Base-by-base conservation (phyloP, 2,329 filamentous ascomycete genomes). In the Trichocomaceae sp. region DNA sequence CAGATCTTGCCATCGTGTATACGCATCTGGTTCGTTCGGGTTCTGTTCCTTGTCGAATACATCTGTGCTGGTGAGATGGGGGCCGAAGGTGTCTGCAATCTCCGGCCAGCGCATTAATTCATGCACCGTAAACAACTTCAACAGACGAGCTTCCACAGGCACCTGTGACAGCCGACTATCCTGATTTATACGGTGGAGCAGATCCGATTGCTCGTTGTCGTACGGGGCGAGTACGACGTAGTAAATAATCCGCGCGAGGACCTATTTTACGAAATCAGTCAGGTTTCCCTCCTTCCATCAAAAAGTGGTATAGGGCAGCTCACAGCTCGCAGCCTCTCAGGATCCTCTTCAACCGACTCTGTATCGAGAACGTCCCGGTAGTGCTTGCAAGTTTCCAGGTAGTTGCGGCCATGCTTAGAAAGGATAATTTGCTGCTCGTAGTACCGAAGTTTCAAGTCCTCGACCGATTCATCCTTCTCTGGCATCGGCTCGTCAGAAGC, bases 101-200 rank as follows among this genome's bases (percentile, higher is more conserved):
- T 93, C 86, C 10, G 93, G 92, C 93, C 93, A 99, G 70, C 92
- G 87, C 93, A 99, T 99, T 60, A 99, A 80, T 77, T 99, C 93
- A 61, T 88, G 88, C 5, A 96, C 84, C 29, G 93, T 99, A 74
- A 99, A 99, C 57, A 93, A 83, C 74, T 95, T 95, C 56, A 99
- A 81, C 8, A 99, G 83, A 66, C 91, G 85, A 29, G 89, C 86
- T 61, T 97, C 92, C 54, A 85, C 80, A 3, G 88, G 76, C 2
- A 97, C 83, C 69, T 87, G 82, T 10, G 83, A 75, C 70, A 91
- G 91, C 60, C 93, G 88, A 7, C 86, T 76, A 72, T 99, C 93
- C 71, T 85, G 83, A 70, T 90, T 83, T 63, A 99, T 87, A 66
- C 93, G 88, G 76, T 99, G 91, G 58, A 99, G 85, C 54, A 99